Base-by-base conservation (phyloP, 1,284 basidiomycete genomes). In the Blastosporella zonata region DNA sequence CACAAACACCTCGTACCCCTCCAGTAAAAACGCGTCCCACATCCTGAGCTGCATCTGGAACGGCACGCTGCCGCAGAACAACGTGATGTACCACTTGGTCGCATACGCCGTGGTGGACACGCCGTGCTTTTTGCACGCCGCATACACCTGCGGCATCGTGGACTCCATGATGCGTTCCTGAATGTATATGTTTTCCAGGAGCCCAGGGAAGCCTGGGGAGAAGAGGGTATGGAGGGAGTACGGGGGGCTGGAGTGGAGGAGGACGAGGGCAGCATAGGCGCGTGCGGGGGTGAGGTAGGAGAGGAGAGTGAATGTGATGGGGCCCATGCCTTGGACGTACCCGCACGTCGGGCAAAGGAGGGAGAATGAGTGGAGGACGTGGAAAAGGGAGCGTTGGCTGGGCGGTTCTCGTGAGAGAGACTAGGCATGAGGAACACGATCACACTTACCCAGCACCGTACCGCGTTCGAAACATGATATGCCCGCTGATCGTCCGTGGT, bases 321-420 rank as follows among this genome's bases (percentile, higher is more conserved):
- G 92, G 0, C 97, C 96, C 96, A 99, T 99, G 43, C 97, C 96
- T 71, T 99, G 97, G 49, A 96, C 96, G 67, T 99, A 99, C 2
- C 94, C 97, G 59, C 97, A 98, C n/a, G 80, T 75, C 10, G 73
- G 66, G 68, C 95, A 97, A 7, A 78, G 74, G 41, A 96, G 77
- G 6, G 93, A 95, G 63, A 97, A 93, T 37, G 82, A 84, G 66
- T 99, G 96, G 18, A 99, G 75, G 46, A 97, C 93, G 63, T 94
- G 93, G 68, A 99, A 99, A 2, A 97, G 74, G 2, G 90, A 90
- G 9, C 94, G 84, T 78, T 97, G 94, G 6, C 92, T 92, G 60
- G n/a, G 21, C 12, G 21, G 23, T 17, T 23, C 42, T 10, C 18
- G 5, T 3, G 29, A 12, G 25, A 23, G 7, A 5, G 51, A 31